phyloP scores from a whole-genome alignment of 140 eudicot species.

The Oenanthe javanica region DNA sequence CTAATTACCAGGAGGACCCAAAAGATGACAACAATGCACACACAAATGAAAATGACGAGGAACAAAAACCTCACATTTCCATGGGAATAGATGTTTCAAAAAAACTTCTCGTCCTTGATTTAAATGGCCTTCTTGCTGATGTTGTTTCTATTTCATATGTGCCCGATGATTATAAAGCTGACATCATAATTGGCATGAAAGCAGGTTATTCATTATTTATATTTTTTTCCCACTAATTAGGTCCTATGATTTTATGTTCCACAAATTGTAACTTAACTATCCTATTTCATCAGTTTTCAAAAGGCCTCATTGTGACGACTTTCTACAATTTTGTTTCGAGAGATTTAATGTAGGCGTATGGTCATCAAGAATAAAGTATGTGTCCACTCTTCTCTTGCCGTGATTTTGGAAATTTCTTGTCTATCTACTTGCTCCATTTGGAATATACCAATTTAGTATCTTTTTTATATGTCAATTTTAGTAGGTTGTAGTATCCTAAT shows the following conservation, averaged over 20 bases:
- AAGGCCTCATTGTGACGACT: conserved; percentile 82
- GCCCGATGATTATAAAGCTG: conserved; percentile 33
- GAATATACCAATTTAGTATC: neutral
- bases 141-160: conserved; percentile 23
- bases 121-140: conserved; percentile 58
- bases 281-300: conserved; percentile 57
- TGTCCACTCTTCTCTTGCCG: conserved; percentile 1
- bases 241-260: conserved; percentile 1
- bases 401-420: neutral
- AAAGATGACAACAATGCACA: neutral
- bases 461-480: neutral
- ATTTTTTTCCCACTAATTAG: neutral
- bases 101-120: conserved; percentile 78
- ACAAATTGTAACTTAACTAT: conserved; percentile 8
- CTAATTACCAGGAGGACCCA: neutral
- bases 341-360: conserved; percentile 71
- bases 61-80: neutral
- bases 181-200: conserved; percentile 30
- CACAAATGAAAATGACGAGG: neutral
- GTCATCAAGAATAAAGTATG: conserved; percentile 73
- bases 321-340: conserved; percentile 60
- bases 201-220: conserved; percentile 34
- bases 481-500: conserved; percentile 13
- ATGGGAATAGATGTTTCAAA: conserved; percentile 14
- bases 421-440: neutral